These are phyloP conservation scores for Saccharomycopsis sp. DNA, from an alignment of 805 yeast genomes.

Conservation along the genomic window DNA sequence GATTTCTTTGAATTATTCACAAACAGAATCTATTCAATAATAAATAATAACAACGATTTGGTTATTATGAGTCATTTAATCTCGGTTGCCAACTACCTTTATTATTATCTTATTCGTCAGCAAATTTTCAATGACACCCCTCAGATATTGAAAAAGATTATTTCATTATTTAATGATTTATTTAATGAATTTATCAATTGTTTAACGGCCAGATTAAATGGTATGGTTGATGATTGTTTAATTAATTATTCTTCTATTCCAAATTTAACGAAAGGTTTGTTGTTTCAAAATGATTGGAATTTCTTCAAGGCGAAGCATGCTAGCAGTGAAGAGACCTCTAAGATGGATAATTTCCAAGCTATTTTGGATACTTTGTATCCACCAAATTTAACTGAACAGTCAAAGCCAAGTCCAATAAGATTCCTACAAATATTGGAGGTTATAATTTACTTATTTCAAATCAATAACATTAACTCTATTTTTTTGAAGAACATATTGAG, in stretches of 20 bases:
- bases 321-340: constrained; percentile 37
- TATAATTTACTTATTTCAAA: constrained; percentile 70
- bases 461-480: constrained; percentile 74
- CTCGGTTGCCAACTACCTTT: constrained; percentile 66
- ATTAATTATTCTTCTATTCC: constrained; percentile 77
- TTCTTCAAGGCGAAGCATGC: constrained; percentile 36
- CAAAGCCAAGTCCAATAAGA: constrained; percentile 83
- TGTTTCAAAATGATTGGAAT: constrained; percentile 66
- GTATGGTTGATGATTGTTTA: constrained; percentile 56
- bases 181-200: constrained; percentile 61
- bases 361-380: constrained; percentile 74
- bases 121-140: constrained; percentile 51
- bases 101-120: constrained; percentile 62
- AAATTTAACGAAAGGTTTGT: constrained; percentile 58
- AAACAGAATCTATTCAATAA: constrained; percentile 17
- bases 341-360: constrained; percentile 47
- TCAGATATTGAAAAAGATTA: constrained; percentile 49
- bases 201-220: constrained; percentile 51
- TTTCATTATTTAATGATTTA: constrained; percentile 49
- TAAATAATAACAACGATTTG: constrained; percentile 38
- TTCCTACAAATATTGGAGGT: constrained; percentile 87
- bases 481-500: constrained; percentile 74
- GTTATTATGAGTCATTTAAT: constrained; percentile 82
- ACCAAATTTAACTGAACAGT: constrained; percentile 71
- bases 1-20: constrained; percentile 44